phyloP scores from a whole-genome alignment of 2,329 filamentous ascomycete species.

The Laburnicola sp. region DNA sequence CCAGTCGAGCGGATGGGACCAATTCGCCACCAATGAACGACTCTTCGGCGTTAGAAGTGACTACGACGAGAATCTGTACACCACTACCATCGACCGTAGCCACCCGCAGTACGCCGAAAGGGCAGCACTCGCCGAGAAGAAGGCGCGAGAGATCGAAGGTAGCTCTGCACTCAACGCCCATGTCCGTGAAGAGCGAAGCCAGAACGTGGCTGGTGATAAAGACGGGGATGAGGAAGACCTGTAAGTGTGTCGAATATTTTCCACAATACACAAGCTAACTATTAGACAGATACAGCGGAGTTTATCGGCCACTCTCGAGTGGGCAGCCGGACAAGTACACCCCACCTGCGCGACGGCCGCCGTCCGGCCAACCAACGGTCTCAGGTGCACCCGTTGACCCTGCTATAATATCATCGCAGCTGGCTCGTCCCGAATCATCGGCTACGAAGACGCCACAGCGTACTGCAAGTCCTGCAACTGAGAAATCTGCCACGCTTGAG shows the following conservation, averaged over 20 bases:
- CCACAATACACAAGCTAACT: slow-evolving; percentile 15
- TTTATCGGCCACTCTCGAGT: slow-evolving; percentile 71
- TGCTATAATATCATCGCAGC: slow-evolving; percentile 86
- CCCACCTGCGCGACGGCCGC: slow-evolving; percentile 83
- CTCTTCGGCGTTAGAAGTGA: slow-evolving; percentile 86
- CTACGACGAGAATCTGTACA: slow-evolving; percentile 95
- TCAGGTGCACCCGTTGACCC: slow-evolving; percentile 79
- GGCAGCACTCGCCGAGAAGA: slow-evolving; percentile 73
- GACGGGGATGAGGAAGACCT: slow-evolving; percentile 89
- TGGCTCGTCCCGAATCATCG: slow-evolving; percentile 56
- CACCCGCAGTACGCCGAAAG: slow-evolving; percentile 81
- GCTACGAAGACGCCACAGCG: slow-evolving; percentile 28
- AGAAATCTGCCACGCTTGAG: slow-evolving; percentile 25
- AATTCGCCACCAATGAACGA: slow-evolving; percentile 87
- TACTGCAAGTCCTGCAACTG: slow-evolving; percentile 25
- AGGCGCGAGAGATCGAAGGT: slow-evolving; percentile 86
- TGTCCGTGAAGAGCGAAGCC: slow-evolving; percentile 83
- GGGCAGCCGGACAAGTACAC: slow-evolving; percentile 76
- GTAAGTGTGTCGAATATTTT: slow-evolving; percentile 51
- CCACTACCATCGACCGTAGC: slow-evolving; percentile 81
- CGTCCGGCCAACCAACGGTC: slow-evolving; percentile 72
- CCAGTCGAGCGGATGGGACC: slow-evolving; percentile 70
- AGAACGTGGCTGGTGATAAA: slow-evolving; percentile 65
- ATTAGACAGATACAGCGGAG: slow-evolving; percentile 77
- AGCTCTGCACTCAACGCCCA: slow-evolving; percentile 75